Evolutionary conservation across 1,284 basidiomycete species (phyloP), one percentile per base, ranked within the genome.

Genomic region (Malassezia vespertilionis): DNA sequence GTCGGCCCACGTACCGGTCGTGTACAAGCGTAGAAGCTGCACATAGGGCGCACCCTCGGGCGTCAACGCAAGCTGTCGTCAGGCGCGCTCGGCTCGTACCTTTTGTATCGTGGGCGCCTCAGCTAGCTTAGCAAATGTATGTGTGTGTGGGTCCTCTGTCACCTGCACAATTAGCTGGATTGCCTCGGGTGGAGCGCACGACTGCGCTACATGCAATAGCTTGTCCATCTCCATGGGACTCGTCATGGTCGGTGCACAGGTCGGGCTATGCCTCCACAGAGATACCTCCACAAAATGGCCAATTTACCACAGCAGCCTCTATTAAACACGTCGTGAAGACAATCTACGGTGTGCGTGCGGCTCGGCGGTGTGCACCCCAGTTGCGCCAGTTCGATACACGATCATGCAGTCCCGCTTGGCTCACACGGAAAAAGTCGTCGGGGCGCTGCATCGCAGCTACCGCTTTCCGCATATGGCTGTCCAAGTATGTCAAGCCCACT

Each of bases 401-500:
- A n/a, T n/a, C n/a, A n/a, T n/a, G n/a, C n/a, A n/a, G n/a, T n/a
- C n/a, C n/a, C n/a, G n/a, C n/a, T n/a, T n/a, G n/a, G n/a, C n/a
- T n/a, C n/a, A 14, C 27, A 12, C 53, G 45, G 50, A 90, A 91
- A 78, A 89, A 86, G 20, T 86, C 79, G 66, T 90, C 86, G 1
- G 87, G 87, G 52, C 84, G 85, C 8, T 86, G 88, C 72, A 88
- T 89, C 5, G 87, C 82, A 2, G 89, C 84, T 15, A 96, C 82
- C 2, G 91, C 91, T 35, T 91, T 83, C 22, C 90, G 80, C 85
- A 93, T 91, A 67, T 88, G 86, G 22, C 77, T 82, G 8, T 87
- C 87, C 54, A 97, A 75, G 78, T 90, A 91, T n/a, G 87, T 84
- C 30, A 96, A 73, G 20, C 91, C 91, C 40, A 74, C 89, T 87